phyloP scores from a whole-genome alignment of 176 grass and related monocot species.

The Pontederia paniculata region DNA sequence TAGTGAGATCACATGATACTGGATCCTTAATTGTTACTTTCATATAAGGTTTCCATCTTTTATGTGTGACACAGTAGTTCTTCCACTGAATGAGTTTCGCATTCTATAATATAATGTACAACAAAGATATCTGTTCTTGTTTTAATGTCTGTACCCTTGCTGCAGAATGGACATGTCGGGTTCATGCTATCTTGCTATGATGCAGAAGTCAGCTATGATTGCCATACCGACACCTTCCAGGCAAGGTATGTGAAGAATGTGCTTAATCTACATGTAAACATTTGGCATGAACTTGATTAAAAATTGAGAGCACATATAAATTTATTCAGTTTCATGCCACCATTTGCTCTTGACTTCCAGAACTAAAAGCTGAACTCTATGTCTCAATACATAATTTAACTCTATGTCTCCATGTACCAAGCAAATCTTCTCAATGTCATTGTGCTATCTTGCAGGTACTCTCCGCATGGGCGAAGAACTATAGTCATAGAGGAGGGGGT shows the following conservation, averaged over 20 bases:
- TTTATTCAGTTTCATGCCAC: too few species aligned
- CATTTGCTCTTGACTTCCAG: neutral
- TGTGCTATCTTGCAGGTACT: constrained; percentile 41
- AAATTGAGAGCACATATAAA: neutral
- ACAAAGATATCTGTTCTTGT: neutral
- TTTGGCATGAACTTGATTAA: neutral
- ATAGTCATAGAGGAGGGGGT: constrained; percentile 61
- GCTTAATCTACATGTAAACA: neutral
- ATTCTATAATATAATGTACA: neutral
- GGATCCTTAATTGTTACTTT: too few species aligned
- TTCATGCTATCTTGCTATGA: constrained; percentile 98
- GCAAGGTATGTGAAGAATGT: constrained; percentile 44
- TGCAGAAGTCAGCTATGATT: constrained; percentile 80
- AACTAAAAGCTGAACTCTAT: neutral
- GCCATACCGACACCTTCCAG: constrained; percentile 40
- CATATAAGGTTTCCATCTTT: too few species aligned
- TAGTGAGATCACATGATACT: too few species aligned
- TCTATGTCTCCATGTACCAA: too few species aligned
- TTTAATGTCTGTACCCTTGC: constrained; percentile 21
- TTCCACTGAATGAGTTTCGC: too few species aligned
- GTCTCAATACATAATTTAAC: neutral
- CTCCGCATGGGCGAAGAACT: constrained; percentile 57
- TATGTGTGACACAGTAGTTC: too few species aligned
- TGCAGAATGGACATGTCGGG: constrained; percentile 89
- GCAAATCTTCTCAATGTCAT: neutral